Evolutionary conservation across 139 green algal species (phyloP), one percentile per base, ranked within the genome.

Genomic region (Ettlia oleoabundans): DNA sequence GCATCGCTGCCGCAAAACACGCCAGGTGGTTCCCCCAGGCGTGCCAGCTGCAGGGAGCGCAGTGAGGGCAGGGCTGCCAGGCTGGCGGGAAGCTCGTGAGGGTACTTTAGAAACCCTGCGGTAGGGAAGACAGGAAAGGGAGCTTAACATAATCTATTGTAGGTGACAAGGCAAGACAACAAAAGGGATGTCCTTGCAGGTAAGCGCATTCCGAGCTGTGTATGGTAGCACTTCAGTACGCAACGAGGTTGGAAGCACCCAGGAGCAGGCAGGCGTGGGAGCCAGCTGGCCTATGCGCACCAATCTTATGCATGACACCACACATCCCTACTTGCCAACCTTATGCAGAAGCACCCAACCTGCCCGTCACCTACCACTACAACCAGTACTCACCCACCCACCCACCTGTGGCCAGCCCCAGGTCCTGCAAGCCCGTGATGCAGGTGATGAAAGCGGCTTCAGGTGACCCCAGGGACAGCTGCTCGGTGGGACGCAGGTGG

Each of bases 31-130:
- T 58, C 71, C 2, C 47, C 71, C 47, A 78, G 19, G 0, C 71
- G 71, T 1, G 71, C 71, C 47, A 78, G 71, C 71, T 78, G 71
- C 15, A 66, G 47, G 1, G 70, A 78, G 42, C 70, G 71, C 43
- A 78, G 47, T 32, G 28, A 28, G 32, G 52, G 52, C 26, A 78
- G 71, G 15, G 47, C 71, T 30, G 32, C 67, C 47, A 78, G 71
- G 47, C 32, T 66, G 47, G 43, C 47, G 30, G 71, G 71, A 32
- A 78, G 47, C 3, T 24, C 2, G 33, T 78, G 71, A 4, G 22
- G 8, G 5, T 13, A 22, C 66, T 37, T 4, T 4, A 47, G 37
- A 52, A 73, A 37, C 69, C 43, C 62, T 42, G 26, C 24, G 18
- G 38, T 37, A 32, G 15, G 38, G 66, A 33, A 38, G 66, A n/a